A percentile compares a stretch with the other conserved stretches of the same genome.
These are phyloP conservation scores for Erysiphe pulchra DNA, from an alignment of 2,329 filamentous ascomycete species.

Conservation along the genomic window DNA sequence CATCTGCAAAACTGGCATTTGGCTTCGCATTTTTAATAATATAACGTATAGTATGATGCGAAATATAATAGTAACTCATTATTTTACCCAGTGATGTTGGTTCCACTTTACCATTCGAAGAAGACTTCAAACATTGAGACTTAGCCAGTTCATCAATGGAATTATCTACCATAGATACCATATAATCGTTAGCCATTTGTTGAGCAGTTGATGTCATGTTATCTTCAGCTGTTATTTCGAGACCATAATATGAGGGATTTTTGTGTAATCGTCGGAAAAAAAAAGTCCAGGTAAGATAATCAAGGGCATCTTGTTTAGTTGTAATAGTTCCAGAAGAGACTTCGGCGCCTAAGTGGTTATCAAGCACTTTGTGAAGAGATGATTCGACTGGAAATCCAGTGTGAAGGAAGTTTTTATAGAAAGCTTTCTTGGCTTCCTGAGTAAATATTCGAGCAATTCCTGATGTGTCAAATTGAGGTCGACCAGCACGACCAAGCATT, in stretches of 20 bases:
- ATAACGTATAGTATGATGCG: conserved; percentile 78
- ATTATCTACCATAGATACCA: conserved; percentile 75
- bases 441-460: conserved; percentile 96
- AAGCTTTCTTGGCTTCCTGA: conserved; percentile 91
- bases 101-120: conserved; percentile 72
- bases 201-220: conserved; percentile 74
- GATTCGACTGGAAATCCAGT: conserved; percentile 96
- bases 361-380: conserved; percentile 80
- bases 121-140: conserved; percentile 62
- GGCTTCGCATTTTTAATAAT: conserved; percentile 53
- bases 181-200: conserved; percentile 72
- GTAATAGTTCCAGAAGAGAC: conserved; percentile 78
- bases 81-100: conserved; percentile 86
- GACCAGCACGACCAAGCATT: conserved; percentile 87
- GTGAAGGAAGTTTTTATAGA: conserved; percentile 97
- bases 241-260: conserved; percentile 92
- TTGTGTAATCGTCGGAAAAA: conserved; percentile 96
- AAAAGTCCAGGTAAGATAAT: conserved; percentile 98
- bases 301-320: conserved; percentile 88
- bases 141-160: conserved; percentile 60
- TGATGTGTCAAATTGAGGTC: conserved; percentile 87
- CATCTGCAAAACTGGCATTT: conserved; percentile 54
- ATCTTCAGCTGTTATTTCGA: conserved; percentile 79
- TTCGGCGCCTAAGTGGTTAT: conserved; percentile 91
- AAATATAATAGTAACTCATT: conserved; percentile 98